These are phyloP conservation scores for Leccinum pseudoinsigne DNA, from an alignment of 1,284 basidiomycete species.

Conservation along the genomic window DNA sequence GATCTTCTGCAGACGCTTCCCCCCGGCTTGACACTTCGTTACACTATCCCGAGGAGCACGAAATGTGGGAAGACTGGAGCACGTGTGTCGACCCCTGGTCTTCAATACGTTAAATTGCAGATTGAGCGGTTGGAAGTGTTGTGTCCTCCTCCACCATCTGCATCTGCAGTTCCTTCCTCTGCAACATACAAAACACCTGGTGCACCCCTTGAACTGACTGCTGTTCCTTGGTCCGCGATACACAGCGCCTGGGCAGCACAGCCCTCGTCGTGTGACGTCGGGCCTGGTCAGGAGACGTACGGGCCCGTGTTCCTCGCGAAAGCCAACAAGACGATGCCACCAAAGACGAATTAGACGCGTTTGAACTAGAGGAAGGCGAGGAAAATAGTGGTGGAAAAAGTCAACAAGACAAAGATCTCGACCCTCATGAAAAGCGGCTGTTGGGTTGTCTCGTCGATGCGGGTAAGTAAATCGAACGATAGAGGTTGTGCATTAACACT, in stretches of 20 bases:
- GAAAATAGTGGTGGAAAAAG: slow-evolving; percentile 61
- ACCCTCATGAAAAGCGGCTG: slow-evolving; percentile 75
- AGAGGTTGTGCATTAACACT: too few species aligned
- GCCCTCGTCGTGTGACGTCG: slow-evolving; percentile 53
- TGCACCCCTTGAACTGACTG: slow-evolving; percentile 50
- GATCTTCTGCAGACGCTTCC: slow-evolving; percentile 17
- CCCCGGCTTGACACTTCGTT: background rate
- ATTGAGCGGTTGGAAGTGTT: slow-evolving; percentile 68
- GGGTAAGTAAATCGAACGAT: slow-evolving; percentile 41
- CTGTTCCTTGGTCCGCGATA: slow-evolving; percentile 64
- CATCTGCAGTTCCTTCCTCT: slow-evolving; percentile 12
- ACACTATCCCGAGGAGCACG: slow-evolving; percentile 28
- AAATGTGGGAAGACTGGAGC: slow-evolving; percentile 77
- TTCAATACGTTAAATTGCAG: slow-evolving; percentile 67
- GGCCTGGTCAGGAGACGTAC: slow-evolving; percentile 59
- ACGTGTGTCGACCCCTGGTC: slow-evolving; percentile 64
- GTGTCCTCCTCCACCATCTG: slow-evolving; percentile 42
- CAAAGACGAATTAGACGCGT: slow-evolving; percentile 35
- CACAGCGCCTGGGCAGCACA: slow-evolving; percentile 62
- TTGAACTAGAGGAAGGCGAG: slow-evolving; percentile 37
- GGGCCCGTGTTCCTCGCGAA: slow-evolving; percentile 40
- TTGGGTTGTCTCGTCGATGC: slow-evolving; percentile 84
- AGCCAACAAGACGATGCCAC: slow-evolving; percentile 42
- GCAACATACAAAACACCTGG: slow-evolving; percentile 31
- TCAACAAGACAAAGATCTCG: slow-evolving; percentile 76